Evolutionary conservation across 164 flowering plant species (phyloP), one percentile per base, ranked within the genome.

Genomic region (Akebia trifoliata): DNA sequence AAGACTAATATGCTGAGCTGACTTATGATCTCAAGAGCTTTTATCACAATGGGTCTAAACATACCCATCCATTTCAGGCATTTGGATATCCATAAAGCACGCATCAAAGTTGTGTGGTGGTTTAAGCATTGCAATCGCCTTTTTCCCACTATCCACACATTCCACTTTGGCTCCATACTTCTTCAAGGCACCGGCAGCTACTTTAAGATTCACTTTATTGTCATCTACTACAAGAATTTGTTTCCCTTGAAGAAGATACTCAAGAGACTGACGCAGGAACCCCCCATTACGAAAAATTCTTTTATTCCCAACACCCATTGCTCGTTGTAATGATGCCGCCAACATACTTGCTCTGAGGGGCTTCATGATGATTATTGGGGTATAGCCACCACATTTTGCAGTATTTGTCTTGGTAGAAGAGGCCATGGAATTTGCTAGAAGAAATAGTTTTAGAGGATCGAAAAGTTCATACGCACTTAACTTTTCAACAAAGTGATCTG

Each of bases 31-130:
- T n/a, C n/a, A n/a, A n/a, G n/a, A n/a, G n/a, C n/a, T 14, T 31
- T 6, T 1, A 20, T 9, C 1, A 22, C 28, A 30, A 18, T 9
- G 8, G 10, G 4, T 55, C 18, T 24, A 43, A 18, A 45, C 82
- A 29, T 80, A 93, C 97, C 99, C 99, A 60, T 94, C 99, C 90
- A 94, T 86, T 73, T 79, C 89, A 9, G 99, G 99, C 99, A 94
- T 94, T 57, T 90, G 97, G 50, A 94, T 84, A 69, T 94, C 99
- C 99, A 94, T 94, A 72, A 94, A 94, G 70, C 99, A 94, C 22
- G 97, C 96, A 68, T 90, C 87, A 52, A 87, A 87, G 9, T 44
- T 36, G 56, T 94, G 97, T 3, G 95, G 96, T 14, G 96, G 95
- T 51, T 50, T 65, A 45, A 93, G 86, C 73, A 76, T 34, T 9